A percentile compares a stretch with the other conserved stretches of the same genome.
Evolutionary conservation across 352 stramenopile species (phyloP).

Genomic region (Phytophthora agathidicida): DNA sequence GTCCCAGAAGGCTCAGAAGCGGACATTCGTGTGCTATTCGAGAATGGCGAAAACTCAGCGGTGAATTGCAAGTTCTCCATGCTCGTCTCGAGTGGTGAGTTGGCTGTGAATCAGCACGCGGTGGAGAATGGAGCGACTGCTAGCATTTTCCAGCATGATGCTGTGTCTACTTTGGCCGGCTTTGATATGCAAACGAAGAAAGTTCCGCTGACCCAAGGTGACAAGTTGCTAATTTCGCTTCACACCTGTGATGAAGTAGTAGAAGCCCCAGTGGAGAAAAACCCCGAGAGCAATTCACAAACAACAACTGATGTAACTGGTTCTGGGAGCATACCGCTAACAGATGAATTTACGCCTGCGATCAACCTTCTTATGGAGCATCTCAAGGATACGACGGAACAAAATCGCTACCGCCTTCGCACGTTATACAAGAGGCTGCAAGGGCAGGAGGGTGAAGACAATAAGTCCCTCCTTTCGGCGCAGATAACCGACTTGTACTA

Average conservation of each 20-base stretch:
- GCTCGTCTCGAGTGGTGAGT: constrained; percentile 29
- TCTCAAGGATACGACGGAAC: constrained; percentile 73
- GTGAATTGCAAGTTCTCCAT: constrained; percentile 51
- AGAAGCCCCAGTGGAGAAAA: not conserved
- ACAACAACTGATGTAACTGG: not conserved
- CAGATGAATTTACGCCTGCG: constrained; percentile 76
- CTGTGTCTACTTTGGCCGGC: constrained; percentile 51
- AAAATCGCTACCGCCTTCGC: constrained; percentile 70
- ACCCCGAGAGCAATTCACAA: constrained; percentile 2
- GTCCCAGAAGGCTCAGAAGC: constrained; percentile 23
- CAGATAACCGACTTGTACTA: constrained; percentile 74
- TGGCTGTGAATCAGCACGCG: constrained; percentile 25
- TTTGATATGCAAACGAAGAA: constrained; percentile 53
- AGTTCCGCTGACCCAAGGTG: constrained; percentile 34
- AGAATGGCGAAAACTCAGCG: constrained; percentile 30
- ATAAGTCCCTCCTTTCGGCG: constrained; percentile 23
- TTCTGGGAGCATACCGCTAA: constrained; percentile 2
- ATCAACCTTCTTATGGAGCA: constrained; percentile 82
- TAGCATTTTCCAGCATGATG: constrained; percentile 71
- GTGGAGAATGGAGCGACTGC: constrained; percentile 36
- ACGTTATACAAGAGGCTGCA: constrained; percentile 58
- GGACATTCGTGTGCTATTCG: constrained; percentile 48
- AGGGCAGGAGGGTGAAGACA: constrained; percentile 35
- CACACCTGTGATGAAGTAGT: constrained; percentile 37
- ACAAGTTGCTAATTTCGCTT: constrained; percentile 66